Evolutionary conservation across 208 protist genomes (phyloP), one percentile per base, ranked within the genome.

Genomic region (Phytomonas sp.): DNA sequence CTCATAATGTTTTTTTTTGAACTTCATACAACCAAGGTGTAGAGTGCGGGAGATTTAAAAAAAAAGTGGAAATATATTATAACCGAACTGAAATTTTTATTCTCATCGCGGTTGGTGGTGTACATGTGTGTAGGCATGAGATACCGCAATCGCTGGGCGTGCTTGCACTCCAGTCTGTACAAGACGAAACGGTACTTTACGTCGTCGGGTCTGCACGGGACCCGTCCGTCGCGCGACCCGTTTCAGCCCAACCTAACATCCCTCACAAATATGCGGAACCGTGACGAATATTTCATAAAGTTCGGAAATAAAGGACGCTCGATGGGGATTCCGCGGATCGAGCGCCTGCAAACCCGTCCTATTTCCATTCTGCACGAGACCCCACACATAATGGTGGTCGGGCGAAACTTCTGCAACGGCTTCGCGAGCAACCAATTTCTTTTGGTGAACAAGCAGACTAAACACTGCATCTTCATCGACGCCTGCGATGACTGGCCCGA

Each of bases 401-500:
- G 89, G 29, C 78, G 91, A 31, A 91, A 84, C 77, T 87, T 72
- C 60, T 88, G 87, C 68, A 96, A 94, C 70, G 83, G 82, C 66
- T 96, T 96, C 75, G 65, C 77, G 14, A 83, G 76, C 67, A 96
- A 96, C 70, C 91, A 96, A 72, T 96, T 81, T 69, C 82, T 96
- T 45, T 60, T 96, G 0, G 77, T 92, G 16, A 86, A 88, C 62
- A 88, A 87, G 66, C 65, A 81, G 42, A 90, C 67, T 29, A 86
- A 85, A 65, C 67, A 83, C 59, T 88, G 83, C 69, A 86, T 96
- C 66, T 86, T 96, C 60, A 75, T 96, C 29, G 91, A 96, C 67
- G 88, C 88, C 36, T 78, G 80, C 23, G 91, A 96, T 71, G 91
- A 96, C 78, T 96, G 91, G 89, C 84, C 87, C 14, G 91, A 96